Conservation (phyloP, 352 stramenopile species). For the Phytophthora quininea region DNA sequence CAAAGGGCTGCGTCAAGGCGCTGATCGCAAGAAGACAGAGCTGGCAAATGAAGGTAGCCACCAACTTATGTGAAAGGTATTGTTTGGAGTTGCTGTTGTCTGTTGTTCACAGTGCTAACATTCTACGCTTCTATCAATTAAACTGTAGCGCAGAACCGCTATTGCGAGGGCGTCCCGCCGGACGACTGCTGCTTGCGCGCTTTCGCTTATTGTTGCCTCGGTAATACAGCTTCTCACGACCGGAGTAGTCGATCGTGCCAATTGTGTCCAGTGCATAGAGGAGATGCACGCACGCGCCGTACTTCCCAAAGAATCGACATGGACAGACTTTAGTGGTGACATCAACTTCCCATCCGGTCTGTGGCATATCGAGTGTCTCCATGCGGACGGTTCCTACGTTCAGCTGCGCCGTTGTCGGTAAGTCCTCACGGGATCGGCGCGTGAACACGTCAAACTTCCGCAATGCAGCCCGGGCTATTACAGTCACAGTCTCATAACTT, state of each 20-base stretch:
- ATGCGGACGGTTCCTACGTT: slow-evolving; percentile 2
- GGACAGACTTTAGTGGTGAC: neutral
- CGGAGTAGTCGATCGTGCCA: neutral
- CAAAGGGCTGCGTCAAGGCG: too few species aligned
- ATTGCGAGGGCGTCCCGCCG: neutral
- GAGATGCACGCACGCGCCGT: slow-evolving; percentile 15
- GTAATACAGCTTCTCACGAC: slow-evolving; percentile 8
- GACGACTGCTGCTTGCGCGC: neutral
- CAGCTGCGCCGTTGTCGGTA: slow-evolving; percentile 6
- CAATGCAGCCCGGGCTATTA: neutral
- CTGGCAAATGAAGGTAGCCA: too few species aligned
- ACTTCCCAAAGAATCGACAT: slow-evolving; percentile 11
- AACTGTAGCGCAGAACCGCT: neutral
- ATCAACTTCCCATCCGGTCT: slow-evolving; percentile 5
- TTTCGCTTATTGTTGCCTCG: slow-evolving; percentile 9
- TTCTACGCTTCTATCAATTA: too few species aligned
- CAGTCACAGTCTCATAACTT: neutral
- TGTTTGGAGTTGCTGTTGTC: neutral
- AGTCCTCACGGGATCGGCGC: neutral
- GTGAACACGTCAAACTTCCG: slow-evolving; percentile 1
- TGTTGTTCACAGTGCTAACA: neutral
- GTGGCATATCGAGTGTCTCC: slow-evolving; percentile 11
- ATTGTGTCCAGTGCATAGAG: slow-evolving; percentile 5
- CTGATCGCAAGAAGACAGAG: too few species aligned
- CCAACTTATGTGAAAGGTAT: too few species aligned